Conservation (phyloP, 2,329 filamentous ascomycete genomes). For the Metarhizium robertsii region DNA sequence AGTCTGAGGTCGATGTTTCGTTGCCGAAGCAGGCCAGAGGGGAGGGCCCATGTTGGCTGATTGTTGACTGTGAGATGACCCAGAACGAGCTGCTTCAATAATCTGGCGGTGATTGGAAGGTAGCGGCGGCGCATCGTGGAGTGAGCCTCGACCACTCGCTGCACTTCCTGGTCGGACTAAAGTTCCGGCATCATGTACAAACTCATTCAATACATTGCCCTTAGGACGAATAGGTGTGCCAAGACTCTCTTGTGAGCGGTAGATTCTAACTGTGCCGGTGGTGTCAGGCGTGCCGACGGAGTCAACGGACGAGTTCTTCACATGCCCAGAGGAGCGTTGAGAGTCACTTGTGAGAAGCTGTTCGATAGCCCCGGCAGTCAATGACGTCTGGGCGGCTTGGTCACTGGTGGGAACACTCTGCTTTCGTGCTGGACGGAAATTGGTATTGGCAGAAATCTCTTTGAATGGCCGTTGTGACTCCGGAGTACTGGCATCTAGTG, state of each 20-base stretch:
- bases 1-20: conserved; percentile 48
- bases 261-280: conserved; percentile 32
- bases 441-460: conserved; percentile 52
- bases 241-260: conserved; percentile 40
- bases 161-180: conserved; percentile 60
- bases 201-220: conserved; percentile 29
- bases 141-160: conserved; percentile 47
- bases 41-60: conserved; percentile 70
- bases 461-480: conserved; percentile 50
- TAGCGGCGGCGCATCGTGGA: conserved; percentile 54
- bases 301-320: conserved; percentile 27
- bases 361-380: conserved; percentile 78
- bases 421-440: conserved; percentile 30
- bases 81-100: conserved; percentile 68
- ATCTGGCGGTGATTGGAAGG: conserved; percentile 74
- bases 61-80: conserved; percentile 36
- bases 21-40: conserved; percentile 68
- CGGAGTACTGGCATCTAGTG: conserved; percentile 34
- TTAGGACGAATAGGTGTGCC: conserved; percentile 31
- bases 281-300: conserved; percentile 26
- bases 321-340: conserved; percentile 15
- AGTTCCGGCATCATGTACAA: conserved; percentile 24
- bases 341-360: conserved; percentile 49
- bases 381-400: conserved; percentile 69
- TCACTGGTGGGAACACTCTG: conserved; percentile 44